Base-by-base conservation (phyloP, 345 rosid genomes). In the Gossypium mustelinum region DNA sequence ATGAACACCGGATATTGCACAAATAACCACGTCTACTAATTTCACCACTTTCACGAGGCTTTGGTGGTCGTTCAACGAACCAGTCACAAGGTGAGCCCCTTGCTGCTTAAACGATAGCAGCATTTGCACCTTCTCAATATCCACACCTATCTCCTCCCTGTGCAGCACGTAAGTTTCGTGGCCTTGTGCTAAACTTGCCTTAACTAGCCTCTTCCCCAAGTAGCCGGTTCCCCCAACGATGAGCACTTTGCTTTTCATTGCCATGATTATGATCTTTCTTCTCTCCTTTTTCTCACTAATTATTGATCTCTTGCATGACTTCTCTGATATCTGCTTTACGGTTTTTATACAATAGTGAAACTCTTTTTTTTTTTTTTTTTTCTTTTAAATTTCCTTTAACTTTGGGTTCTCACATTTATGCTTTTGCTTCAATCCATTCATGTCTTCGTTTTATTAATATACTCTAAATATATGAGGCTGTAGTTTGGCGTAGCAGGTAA, bases 1-100 rank as follows among this genome's bases (percentile, higher is more conserved):
- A 50, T 94, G 98, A 41, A 92, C 97, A 7, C 94, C 98, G 1
- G 97, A 94, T 70, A 92, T 84, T 22, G 97, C 88, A 52, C 87
- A 94, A 44, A 94, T 81, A 12, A 94, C 97, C 11, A 89, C 93
- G 18, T 90, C 94, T 13, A 84, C 94, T 56, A 85, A 82, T 58
- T 82, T 90, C n/a, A 92, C 90, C 11, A 96, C 78, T 24, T 66
- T 20, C 9, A 75, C 73, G 7, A 75, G 78, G 17, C 72, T 65
- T 20, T 6, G 79, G 50, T 84, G 88, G 72, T 94, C 91, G 45
- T 82, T 34, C 16, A 92, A 88, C 29, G 96, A 92, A 47, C 81
- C 98, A 6, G 74, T 43, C 0, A 94, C 85, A 6, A 92, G 84
- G 39, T 44, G 82, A 58, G 87, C 97, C 0, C 98, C 96, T 22